phyloP scores from a whole-genome alignment of 441 rosid genomes.

The Arabidopsis lyrata region DNA sequence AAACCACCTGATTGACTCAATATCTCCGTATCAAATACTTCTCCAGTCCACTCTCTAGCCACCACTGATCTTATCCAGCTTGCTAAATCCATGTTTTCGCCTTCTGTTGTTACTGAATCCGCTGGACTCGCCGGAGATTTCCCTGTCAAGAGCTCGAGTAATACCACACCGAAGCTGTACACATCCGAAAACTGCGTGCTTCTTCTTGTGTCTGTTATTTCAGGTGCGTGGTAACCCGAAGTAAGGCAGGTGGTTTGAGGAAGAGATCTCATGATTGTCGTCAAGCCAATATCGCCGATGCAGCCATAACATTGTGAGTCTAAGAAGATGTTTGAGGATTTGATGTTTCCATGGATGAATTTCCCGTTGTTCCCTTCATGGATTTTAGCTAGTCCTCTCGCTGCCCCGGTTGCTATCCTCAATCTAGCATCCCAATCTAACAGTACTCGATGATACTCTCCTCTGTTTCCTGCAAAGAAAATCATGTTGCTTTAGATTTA shows the following conservation, averaged over 20 bases:
- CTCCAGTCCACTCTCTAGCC: constrained; percentile 57
- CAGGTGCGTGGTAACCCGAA: constrained; percentile 78
- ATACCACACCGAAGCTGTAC: constrained; percentile 83
- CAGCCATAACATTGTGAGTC: constrained; percentile 56
- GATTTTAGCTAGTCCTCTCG: constrained; percentile 83
- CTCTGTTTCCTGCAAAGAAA: constrained; percentile 69
- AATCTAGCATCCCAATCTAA: constrained; percentile 81
- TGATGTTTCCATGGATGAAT: constrained; percentile 83
- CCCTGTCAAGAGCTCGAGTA: constrained; percentile 87
- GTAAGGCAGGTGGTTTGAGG: constrained; percentile 63
- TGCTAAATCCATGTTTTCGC: constrained; percentile 67
- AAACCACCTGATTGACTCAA: constrained; percentile 19
- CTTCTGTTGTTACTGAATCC: constrained; percentile 45
- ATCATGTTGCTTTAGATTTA: not conserved
- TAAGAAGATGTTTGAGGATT: constrained; percentile 87
- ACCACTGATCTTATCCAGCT: constrained; percentile 86
- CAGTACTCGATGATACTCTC: constrained; percentile 58
- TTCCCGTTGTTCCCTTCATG: constrained; percentile 92
- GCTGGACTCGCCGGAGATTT: constrained; percentile 67
- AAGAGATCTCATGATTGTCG: constrained; percentile 53
- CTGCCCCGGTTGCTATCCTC: constrained; percentile 78
- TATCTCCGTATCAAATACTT: constrained; percentile 44
- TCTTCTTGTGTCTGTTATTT: constrained; percentile 66
- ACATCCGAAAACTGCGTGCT: constrained; percentile 78
- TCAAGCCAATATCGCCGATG: constrained; percentile 79